Evolutionary conservation across 805 yeast genomes (phyloP).

Genomic region (Wickerhamiella siamensis): DNA sequence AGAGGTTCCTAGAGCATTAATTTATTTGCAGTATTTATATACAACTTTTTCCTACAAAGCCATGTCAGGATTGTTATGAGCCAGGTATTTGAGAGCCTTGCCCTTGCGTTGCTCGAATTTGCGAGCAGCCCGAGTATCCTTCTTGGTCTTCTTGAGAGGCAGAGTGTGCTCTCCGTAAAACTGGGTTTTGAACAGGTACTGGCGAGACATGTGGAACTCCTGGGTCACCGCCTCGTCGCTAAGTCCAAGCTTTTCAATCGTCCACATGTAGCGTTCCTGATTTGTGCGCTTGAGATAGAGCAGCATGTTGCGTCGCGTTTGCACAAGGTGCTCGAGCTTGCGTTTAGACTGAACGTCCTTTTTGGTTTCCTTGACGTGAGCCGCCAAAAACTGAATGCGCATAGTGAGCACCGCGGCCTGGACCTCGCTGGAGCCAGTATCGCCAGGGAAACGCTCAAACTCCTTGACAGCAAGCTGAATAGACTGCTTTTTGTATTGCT

Average conservation of each 20-base stretch:
- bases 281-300: conserved; percentile 68
- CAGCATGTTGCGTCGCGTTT: conserved; percentile 71
- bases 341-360: conserved; percentile 64
- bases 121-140: conserved; percentile 17
- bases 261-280: conserved; percentile 71
- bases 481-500: conserved; percentile 45
- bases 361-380: conserved; percentile 52
- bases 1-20: conserved; percentile 36
- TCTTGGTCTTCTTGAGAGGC: conserved; percentile 21
- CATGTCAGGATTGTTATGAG: conserved; percentile 18
- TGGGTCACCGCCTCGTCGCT: conserved; percentile 61
- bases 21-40: conserved; percentile 5
- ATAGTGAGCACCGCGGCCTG: conserved; percentile 87
- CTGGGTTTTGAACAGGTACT: conserved; percentile 23
- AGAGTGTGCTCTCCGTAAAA: conserved; percentile 28
- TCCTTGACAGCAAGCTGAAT: conserved; percentile 56
- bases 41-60: conserved; percentile 6
- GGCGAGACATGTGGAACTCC: conserved; percentile 42
- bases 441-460: conserved; percentile 73
- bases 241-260: conserved; percentile 76
- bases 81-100: conserved; percentile 18
- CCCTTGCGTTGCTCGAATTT: conserved; percentile 14
- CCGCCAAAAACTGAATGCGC: conserved; percentile 60
- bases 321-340: conserved; percentile 66
- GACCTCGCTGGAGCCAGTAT: conserved; percentile 89